Conservation (phyloP, 768 basidiomycete genomes). For the Clitopilus hobsonii region DNA sequence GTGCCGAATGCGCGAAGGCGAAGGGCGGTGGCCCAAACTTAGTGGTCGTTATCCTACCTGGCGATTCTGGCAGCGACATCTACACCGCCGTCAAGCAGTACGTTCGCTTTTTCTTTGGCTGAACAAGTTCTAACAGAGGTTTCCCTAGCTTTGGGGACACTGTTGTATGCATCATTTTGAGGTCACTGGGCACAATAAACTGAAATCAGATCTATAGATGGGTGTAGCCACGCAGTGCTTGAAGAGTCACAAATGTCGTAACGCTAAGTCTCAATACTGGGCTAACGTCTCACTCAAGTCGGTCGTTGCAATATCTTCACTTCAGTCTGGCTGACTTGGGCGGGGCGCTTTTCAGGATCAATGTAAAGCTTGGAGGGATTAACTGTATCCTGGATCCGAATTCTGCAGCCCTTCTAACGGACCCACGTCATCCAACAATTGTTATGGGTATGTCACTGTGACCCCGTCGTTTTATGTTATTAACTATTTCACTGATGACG, state of each 20-base stretch:
- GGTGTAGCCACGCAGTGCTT: slow-evolving; percentile 83
- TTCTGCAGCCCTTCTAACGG: slow-evolving; percentile 52
- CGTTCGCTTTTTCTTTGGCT: slow-evolving; percentile 19
- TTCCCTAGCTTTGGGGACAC: slow-evolving; percentile 66
- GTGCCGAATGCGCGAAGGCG: slow-evolving; percentile 32
- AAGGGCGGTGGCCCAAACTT: slow-evolving; percentile 45
- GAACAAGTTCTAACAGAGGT: neutral
- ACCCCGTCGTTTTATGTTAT: too few relatives aligned
- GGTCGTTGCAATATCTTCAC: slow-evolving; percentile 14
- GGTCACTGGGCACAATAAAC: neutral
- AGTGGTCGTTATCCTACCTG: slow-evolving; percentile 64
- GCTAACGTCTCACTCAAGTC: slow-evolving; percentile 82
- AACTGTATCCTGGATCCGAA: slow-evolving; percentile 67
- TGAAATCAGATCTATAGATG: slow-evolving; percentile 29
- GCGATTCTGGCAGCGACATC: slow-evolving; percentile 63
- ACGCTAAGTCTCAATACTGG: slow-evolving; percentile 73
- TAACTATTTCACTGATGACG: too few relatives aligned
- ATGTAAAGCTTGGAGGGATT: slow-evolving; percentile 81
- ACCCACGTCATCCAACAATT: slow-evolving; percentile 68
- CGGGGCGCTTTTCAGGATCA: slow-evolving; percentile 45
- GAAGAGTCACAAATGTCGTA: slow-evolving; percentile 54
- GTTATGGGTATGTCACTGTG: slow-evolving; percentile 55
- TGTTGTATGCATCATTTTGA: slow-evolving; percentile 13
- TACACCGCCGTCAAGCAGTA: slow-evolving; percentile 80
- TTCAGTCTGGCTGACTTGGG: neutral